phyloP scores from a whole-genome alignment of 306 rosid genomes.

The Chamaecrista fasciculata region DNA sequence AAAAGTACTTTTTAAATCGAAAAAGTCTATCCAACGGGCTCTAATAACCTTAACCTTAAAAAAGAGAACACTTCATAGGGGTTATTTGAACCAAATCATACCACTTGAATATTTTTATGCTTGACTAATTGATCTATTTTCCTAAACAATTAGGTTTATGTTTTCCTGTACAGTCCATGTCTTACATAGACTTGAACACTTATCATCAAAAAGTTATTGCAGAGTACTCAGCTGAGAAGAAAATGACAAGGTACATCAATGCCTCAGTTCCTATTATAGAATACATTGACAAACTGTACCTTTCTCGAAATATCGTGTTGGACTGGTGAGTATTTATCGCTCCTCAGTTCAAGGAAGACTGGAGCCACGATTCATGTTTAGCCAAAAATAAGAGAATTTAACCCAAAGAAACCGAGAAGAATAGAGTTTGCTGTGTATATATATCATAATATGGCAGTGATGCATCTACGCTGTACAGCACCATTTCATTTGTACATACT shows the following conservation, averaged over 20 bases:
- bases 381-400: not conserved
- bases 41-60: too few relatives aligned
- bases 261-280: constrained; percentile 69
- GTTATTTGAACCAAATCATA: not conserved
- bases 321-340: constrained; percentile 59
- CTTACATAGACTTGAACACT: constrained; percentile 1
- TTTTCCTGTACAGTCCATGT: not conserved
- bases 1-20: too few relatives aligned
- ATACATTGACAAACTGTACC: constrained; percentile 72
- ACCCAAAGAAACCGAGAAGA: not conserved
- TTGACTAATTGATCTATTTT: too few relatives aligned
- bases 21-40: too few relatives aligned
- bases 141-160: too few relatives aligned
- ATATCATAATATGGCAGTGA: not conserved
- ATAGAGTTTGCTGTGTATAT: not conserved
- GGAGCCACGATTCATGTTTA: not conserved
- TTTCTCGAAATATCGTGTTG: constrained; percentile 63
- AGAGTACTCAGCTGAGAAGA: constrained; percentile 80
- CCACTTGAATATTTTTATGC: too few relatives aligned
- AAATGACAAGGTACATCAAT: constrained; percentile 73
- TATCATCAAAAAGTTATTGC: constrained; percentile 27
- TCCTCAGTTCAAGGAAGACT: not conserved
- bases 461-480: not conserved
- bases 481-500: not conserved
- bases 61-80: not conserved